phyloP scores from a whole-genome alignment of 2,329 filamentous ascomycete genomes.

The Didymella keratinophila region DNA sequence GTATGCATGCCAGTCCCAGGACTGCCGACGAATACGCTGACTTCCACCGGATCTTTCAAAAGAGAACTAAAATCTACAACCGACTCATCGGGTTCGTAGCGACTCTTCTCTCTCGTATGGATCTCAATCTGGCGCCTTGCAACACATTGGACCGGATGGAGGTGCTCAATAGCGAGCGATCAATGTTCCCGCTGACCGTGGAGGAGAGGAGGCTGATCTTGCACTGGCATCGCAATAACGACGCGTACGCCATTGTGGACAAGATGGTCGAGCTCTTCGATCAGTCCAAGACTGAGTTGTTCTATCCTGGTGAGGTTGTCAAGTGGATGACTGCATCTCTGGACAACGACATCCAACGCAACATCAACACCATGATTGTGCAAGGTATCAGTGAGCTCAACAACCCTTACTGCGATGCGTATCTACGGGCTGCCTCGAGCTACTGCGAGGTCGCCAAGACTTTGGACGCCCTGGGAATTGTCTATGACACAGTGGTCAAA shows the following conservation, averaged over 20 bases:
- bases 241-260: conserved; percentile 44
- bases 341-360: conserved; percentile 25
- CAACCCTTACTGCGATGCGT: conserved; percentile 40
- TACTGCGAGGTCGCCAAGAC: conserved; percentile 40
- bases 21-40: conserved; percentile 29
- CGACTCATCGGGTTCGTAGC: conserved; percentile 42
- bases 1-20: conserved; percentile 34
- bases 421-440: conserved; percentile 41
- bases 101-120: conserved; percentile 38
- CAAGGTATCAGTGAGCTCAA: conserved; percentile 40
- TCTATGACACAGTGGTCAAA: conserved; percentile 36
- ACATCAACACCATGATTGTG: conserved; percentile 36
- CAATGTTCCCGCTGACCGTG: conserved; percentile 40
- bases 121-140: conserved; percentile 30
- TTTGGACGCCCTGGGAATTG: conserved; percentile 22
- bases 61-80: conserved; percentile 44
- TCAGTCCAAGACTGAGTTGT: conserved; percentile 35
- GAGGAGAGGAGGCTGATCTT: conserved; percentile 34
- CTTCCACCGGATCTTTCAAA: conserved; percentile 41
- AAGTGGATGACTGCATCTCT: conserved; percentile 40
- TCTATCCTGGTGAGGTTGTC: conserved; percentile 47
- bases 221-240: conserved; percentile 42
- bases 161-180: conserved; percentile 29
- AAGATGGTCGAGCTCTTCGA: conserved; percentile 49
- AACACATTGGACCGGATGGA: conserved; percentile 31